A percentile compares a stretch with the other conserved stretches of the same genome.
Evolutionary conservation across 176 grass and related monocot genomes (phyloP).

Genomic region (Rhynchospora breviuscula): DNA sequence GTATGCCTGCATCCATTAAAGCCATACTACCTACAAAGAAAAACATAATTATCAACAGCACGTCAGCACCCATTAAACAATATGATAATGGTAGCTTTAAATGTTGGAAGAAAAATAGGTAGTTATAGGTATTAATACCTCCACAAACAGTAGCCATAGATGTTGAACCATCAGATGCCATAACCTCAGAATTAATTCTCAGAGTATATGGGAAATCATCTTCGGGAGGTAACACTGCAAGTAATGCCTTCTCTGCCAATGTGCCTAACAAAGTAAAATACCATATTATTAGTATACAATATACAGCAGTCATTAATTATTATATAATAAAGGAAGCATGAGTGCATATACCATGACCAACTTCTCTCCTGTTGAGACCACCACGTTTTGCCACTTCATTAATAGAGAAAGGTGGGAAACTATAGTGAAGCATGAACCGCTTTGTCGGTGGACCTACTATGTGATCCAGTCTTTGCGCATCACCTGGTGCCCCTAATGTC

Average conservation of each 20-base stretch:
- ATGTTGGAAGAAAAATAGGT: not conserved
- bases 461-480: slow-evolving; percentile 85
- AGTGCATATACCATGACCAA: slow-evolving; percentile 67
- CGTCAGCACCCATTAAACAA: not conserved
- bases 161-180: slow-evolving; percentile 96
- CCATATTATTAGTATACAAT: not conserved
- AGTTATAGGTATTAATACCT: slow-evolving; percentile 40
- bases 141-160: slow-evolving; percentile 99
- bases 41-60: slow-evolving; percentile 1
- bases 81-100: not conserved
- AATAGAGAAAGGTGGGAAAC: slow-evolving; percentile 96
- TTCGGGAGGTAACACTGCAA: slow-evolving; percentile 91
- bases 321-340: not conserved
- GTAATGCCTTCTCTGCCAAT: slow-evolving; percentile 90
- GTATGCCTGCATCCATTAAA: slow-evolving; percentile 98
- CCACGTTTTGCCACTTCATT: slow-evolving; percentile 87
- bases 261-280: slow-evolving; percentile 55
- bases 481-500: slow-evolving; percentile 87
- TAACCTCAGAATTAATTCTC: slow-evolving; percentile 96
- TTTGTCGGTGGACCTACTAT: slow-evolving; percentile 98
- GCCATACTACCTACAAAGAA: slow-evolving; percentile 72
- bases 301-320: not conserved
- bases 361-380: slow-evolving; percentile 90
- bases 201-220: slow-evolving; percentile 88
- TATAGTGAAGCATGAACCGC: slow-evolving; percentile 99